Evolutionary conservation across 257 asterid species (phyloP).

Genomic region (Solanum chilense): DNA sequence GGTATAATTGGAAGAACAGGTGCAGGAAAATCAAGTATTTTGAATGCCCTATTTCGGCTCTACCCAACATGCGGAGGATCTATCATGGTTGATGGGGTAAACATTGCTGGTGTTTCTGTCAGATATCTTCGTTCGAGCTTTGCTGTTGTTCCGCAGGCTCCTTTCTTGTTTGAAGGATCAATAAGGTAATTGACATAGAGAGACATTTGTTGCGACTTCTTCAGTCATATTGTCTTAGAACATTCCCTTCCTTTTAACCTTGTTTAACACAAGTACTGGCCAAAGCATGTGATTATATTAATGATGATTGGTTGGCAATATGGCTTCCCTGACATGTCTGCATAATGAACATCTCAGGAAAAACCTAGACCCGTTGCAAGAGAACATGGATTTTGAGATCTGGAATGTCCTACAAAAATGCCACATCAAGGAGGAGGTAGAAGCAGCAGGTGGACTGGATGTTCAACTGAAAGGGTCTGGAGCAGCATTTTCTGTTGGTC

Average conservation of each 20-base stretch:
- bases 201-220: not conserved
- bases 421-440: conserved; percentile 74
- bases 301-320: not conserved
- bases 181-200: conserved; percentile 38
- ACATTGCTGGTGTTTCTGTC: conserved; percentile 42
- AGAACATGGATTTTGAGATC: conserved; percentile 36
- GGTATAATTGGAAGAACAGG: conserved; percentile 97
- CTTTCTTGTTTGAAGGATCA: conserved; percentile 90
- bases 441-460: conserved; percentile 74
- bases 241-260: not conserved
- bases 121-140: conserved; percentile 69
- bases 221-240: not conserved
- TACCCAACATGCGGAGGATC: conserved; percentile 54
- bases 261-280: not conserved
- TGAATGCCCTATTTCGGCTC: conserved; percentile 76
- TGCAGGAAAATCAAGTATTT: conserved; percentile 92
- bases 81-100: conserved; percentile 50
- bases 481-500: conserved; percentile 90
- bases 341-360: conserved; percentile 29
- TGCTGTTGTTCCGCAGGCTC: conserved; percentile 84
- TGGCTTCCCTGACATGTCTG: not conserved
- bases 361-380: conserved; percentile 63
- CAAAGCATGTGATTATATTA: not conserved
- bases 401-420: conserved; percentile 73
- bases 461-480: conserved; percentile 69